Base-by-base conservation (phyloP, 2,329 filamentous ascomycete species). In the Fusarium praegraminearum region DNA sequence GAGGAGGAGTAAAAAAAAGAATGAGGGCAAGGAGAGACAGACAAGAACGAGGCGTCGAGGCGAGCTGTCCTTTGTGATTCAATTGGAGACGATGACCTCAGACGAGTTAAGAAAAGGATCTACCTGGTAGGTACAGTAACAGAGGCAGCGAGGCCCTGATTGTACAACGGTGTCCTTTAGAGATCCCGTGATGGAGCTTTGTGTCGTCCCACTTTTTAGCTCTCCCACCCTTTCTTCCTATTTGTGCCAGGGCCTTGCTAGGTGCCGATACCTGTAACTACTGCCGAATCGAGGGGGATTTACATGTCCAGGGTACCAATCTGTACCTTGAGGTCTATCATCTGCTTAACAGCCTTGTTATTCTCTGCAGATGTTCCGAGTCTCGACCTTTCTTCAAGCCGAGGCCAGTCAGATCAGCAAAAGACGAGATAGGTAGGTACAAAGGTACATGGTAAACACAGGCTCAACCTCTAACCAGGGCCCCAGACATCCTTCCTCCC, bases 81-180 rank as follows among this genome's bases (percentile, higher is more conserved):
- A 75, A 75, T 75, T 75, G 70, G 56, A 67, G 69, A 68, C 68
- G 73, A 76, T 77, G 76, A 77, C 74, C 75, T 78, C 74, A 75
- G 72, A 69, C 62, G 53, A 59, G 67, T 53, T 43, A 38, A 51
- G 61, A 52, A 57, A 56, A 62, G 49, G 32, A 46, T 41, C 47
- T 46, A 36, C 41, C 41, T 46, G 36, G 60, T 62, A 52, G 36
- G 44, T 51, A 62, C 45, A 40, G 30, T 55, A 62, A 69, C n/a
- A 40, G 33, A 51, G 33, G 35, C 18, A 67, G n/a, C 28, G 33
- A 51, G 33, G 33, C 33, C 49, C 49, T 51, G 49, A 73, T 72
- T 66, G 51, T 69, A 77, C 76, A 78, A 79, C 77, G 78, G 77
- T 80, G 78, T 80, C 78, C 78, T 80, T 79, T 80, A 70, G 66